Evolutionary conservation across 495 filamentous ascomycete species (phyloP).

Genomic region (Bryoglossum gracile): DNA sequence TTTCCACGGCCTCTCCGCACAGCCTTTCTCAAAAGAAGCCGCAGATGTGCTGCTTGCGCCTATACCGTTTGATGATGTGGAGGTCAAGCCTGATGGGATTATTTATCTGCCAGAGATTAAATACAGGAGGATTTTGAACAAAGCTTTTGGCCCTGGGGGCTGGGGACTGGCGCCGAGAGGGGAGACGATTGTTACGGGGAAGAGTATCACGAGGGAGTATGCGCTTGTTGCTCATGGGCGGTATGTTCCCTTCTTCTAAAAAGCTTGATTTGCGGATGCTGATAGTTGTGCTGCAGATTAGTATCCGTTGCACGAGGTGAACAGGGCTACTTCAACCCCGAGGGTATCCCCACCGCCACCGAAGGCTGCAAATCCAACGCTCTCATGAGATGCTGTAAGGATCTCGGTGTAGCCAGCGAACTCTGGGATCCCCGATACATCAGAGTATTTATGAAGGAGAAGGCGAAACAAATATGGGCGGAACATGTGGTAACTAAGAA

Average conservation of each 20-base stretch:
- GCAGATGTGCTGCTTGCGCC: slow-evolving; percentile 62
- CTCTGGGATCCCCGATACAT: slow-evolving; percentile 96
- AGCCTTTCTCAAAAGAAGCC: slow-evolving; percentile 70
- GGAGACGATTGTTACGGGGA: slow-evolving; percentile 83
- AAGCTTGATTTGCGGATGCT: neutral
- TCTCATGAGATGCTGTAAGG: slow-evolving; percentile 94
- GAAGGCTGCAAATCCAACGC: slow-evolving; percentile 98
- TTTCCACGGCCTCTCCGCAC: slow-evolving; percentile 75
- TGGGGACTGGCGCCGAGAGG: slow-evolving; percentile 91
- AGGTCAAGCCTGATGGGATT: slow-evolving; percentile 95
- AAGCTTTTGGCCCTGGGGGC: slow-evolving; percentile 87
- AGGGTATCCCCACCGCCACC: slow-evolving; percentile 91
- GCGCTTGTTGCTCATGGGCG: slow-evolving; percentile 83
- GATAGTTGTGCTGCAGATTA: slow-evolving; percentile 46
- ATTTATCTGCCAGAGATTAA: slow-evolving; percentile 98
- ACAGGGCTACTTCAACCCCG: slow-evolving; percentile 86
- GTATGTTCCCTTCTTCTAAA: slow-evolving; percentile 42
- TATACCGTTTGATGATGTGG: slow-evolving; percentile 67
- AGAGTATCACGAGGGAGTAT: slow-evolving; percentile 89
- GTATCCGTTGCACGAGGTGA: slow-evolving; percentile 91
- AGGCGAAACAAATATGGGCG: slow-evolving; percentile 66
- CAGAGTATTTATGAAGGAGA: slow-evolving; percentile 54
- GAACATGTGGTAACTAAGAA: slow-evolving; percentile 81
- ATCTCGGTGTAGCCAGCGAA: slow-evolving; percentile 89
- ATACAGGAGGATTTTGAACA: slow-evolving; percentile 85